Evolutionary conservation across 2,329 filamentous ascomycete genomes (phyloP).

Genomic region (Venturia carpophila): DNA sequence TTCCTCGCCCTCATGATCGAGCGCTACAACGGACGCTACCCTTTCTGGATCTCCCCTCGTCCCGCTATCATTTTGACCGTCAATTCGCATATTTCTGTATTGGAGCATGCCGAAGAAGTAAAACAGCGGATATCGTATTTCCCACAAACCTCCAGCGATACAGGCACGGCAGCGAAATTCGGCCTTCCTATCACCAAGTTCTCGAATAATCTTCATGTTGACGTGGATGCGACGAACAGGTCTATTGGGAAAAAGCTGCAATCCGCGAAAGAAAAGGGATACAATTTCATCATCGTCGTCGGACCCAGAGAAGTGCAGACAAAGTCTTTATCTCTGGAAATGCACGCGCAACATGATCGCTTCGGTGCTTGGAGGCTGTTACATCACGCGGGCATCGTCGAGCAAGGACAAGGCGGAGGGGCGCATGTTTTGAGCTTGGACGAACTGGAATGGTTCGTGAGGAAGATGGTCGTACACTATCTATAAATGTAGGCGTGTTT

Average conservation of each 20-base stretch:
- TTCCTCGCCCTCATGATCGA: conserved; percentile 81
- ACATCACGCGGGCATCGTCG: background rate
- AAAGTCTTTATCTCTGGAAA: conserved; percentile 43
- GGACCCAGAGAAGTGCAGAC: conserved; percentile 58
- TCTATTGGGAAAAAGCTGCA: conserved; percentile 54
- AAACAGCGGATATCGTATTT: conserved; percentile 21
- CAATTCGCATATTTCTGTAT: conserved; percentile 47
- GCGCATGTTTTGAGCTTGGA: background rate
- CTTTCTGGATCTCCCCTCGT: conserved; percentile 79
- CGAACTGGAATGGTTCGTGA: conserved; percentile 3
- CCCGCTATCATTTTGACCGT: conserved; percentile 69
- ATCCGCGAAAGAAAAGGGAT: conserved; percentile 63
- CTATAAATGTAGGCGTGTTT: background rate
- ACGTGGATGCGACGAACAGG: conserved; percentile 16
- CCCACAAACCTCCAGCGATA: conserved; percentile 19
- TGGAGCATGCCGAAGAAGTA: conserved; percentile 23
- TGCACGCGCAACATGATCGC: conserved; percentile 15
- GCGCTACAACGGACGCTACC: conserved; percentile 71
- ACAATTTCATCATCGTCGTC: conserved; percentile 65
- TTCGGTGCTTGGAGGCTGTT: background rate
- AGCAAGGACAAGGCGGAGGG: background rate
- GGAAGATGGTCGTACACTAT: conserved; percentile 9
- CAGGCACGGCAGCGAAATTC: background rate
- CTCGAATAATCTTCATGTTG: conserved; percentile 17
- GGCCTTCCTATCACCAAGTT: background rate